Evolutionary conservation across 805 yeast species (phyloP).

Genomic region (Pichia phayaonensis): DNA sequence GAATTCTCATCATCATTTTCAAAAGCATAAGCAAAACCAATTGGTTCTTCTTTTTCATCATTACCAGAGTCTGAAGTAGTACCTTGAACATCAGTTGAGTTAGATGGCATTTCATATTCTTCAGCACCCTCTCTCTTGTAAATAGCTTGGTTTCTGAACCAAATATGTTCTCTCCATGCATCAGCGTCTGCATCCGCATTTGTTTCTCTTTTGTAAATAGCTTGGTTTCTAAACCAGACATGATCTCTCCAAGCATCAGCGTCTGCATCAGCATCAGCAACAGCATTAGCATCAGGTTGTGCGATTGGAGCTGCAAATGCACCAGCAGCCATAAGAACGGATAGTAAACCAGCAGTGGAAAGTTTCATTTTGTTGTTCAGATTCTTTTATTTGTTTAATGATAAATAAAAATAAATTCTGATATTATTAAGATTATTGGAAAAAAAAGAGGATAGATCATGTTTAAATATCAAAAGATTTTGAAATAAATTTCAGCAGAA

Average conservation of each 20-base stretch:
- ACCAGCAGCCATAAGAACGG: conserved; percentile 1
- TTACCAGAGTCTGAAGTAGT: not conserved
- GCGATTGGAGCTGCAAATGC: conserved; percentile 7
- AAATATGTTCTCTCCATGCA: conserved; percentile 5
- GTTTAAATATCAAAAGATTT: not conserved
- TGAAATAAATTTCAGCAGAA: not conserved
- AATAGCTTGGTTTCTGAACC: conserved; percentile 6
- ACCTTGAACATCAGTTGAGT: not conserved
- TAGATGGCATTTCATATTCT: conserved; percentile 13
- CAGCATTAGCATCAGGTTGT: conserved; percentile 4
- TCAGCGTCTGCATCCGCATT: conserved; percentile 22
- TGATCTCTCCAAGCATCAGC: conserved; percentile 9
- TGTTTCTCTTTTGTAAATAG: conserved; percentile 18
- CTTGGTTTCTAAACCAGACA: conserved; percentile 1
- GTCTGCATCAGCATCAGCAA: conserved; percentile 7
- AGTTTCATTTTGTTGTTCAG: conserved; percentile 4
- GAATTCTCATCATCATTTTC: conserved; percentile 1
- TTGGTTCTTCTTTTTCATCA: conserved; percentile 4
- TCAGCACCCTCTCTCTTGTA: conserved; percentile 22
- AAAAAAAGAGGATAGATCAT: not conserved
- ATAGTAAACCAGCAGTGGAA: not conserved
- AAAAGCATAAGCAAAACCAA: conserved; percentile 2
- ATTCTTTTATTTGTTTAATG: not conserved
- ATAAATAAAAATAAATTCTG: not conserved
- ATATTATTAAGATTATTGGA: not conserved